Evolutionary conservation across 495 filamentous ascomycete species (phyloP).

Genomic region (Hypomontagnella monticulosa): DNA sequence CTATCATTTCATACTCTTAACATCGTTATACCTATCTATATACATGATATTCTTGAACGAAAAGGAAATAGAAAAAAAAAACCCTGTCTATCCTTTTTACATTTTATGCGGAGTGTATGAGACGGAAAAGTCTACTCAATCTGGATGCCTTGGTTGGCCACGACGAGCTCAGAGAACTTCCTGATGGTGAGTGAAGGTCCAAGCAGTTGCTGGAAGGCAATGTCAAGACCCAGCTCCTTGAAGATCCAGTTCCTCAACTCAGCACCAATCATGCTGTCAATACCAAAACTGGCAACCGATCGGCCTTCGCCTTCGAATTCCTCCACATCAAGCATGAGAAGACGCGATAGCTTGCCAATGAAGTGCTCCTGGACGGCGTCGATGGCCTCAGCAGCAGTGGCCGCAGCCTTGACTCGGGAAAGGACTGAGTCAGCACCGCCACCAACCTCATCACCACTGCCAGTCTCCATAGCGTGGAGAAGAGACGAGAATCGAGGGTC

Average conservation of each 20-base stretch:
- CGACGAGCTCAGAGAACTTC: background rate
- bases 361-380: slow-evolving; percentile 34
- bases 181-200: slow-evolving; percentile 23
- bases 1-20: too few relatives aligned
- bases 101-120: too few relatives aligned
- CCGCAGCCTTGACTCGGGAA: slow-evolving; percentile 20
- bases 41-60: too few relatives aligned
- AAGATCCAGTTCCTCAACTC: slow-evolving; percentile 61
- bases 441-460: background rate
- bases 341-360: slow-evolving; percentile 43
- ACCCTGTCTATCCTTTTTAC: too few relatives aligned
- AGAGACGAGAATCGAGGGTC: slow-evolving; percentile 42
- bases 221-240: slow-evolving; percentile 53
- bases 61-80: too few relatives aligned
- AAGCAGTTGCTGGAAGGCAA: slow-evolving; percentile 52
- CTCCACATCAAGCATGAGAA: slow-evolving; percentile 45
- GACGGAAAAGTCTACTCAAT: background rate
- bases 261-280: slow-evolving; percentile 60
- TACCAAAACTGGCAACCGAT: slow-evolving; percentile 51
- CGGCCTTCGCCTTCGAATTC: slow-evolving; percentile 37
- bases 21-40: too few relatives aligned
- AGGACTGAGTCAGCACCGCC: slow-evolving; percentile 13
- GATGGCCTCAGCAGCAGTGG: slow-evolving; percentile 18
- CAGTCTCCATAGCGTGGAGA: slow-evolving; percentile 22
- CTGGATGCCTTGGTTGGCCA: background rate